phyloP scores from a whole-genome alignment of 257 asterid genomes.

The Petunia axillaris region DNA sequence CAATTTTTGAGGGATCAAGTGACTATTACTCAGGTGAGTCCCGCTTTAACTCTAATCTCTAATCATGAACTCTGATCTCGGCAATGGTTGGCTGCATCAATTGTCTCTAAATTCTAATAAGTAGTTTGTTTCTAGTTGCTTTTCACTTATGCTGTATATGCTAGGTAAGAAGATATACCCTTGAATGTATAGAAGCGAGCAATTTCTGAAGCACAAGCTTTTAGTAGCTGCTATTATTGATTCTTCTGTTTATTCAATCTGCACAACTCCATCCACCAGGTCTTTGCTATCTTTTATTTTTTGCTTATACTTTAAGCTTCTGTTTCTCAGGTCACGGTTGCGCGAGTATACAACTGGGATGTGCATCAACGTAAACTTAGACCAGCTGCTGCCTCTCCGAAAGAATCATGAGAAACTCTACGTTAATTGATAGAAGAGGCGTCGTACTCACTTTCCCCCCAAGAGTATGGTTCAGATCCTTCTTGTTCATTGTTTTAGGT shows the following conservation, averaged over 20 bases:
- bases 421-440: not conserved
- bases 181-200: not conserved
- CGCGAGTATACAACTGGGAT: slow-evolving; percentile 95
- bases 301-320: not conserved
- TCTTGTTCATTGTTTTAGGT: slow-evolving; percentile 16
- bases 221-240: not conserved
- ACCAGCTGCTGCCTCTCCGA: slow-evolving; percentile 52
- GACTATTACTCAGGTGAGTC: slow-evolving; percentile 79
- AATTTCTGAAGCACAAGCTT: not conserved
- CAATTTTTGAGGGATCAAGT: slow-evolving; percentile 92
- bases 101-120: not conserved
- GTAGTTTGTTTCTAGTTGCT: not conserved
- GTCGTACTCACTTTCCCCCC: slow-evolving; percentile 27
- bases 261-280: slow-evolving; percentile 9
- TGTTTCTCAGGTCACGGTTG: slow-evolving; percentile 74
- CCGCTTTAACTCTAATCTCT: not conserved
- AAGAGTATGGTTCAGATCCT: slow-evolving; percentile 26
- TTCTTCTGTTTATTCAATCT: slow-evolving; percentile 6
- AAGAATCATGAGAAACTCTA: slow-evolving; percentile 43
- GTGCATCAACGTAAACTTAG: slow-evolving; percentile 79
- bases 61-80: not conserved
- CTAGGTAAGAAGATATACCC: not conserved
- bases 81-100: not conserved
- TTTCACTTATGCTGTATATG: not conserved
- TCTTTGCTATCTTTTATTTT: not conserved